A percentile compares a stretch with the other conserved stretches of the same genome.
phyloP scores from a whole-genome alignment of 2,329 filamentous ascomycete species.

The Trichoderma sp. region DNA sequence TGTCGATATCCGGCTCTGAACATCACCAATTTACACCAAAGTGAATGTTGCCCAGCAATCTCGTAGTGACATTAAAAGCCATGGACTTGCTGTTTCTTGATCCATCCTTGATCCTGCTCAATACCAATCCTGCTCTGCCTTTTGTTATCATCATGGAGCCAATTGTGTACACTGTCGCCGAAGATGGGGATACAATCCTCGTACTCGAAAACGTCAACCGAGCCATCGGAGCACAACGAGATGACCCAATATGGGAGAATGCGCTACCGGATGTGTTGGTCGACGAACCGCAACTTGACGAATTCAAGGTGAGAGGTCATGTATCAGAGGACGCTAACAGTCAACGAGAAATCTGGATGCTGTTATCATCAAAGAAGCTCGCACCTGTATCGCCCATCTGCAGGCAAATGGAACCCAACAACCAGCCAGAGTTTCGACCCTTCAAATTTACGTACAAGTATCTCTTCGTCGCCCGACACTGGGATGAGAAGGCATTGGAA shows the following conservation, averaged over 20 bases:
- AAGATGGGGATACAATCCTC: constrained; percentile 6
- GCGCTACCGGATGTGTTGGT: background rate
- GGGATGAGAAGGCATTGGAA: constrained; percentile 39
- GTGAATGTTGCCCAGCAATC: background rate
- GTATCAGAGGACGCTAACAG: background rate
- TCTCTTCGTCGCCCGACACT: constrained; percentile 16
- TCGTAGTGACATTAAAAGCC: background rate
- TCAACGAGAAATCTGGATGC: constrained; percentile 5
- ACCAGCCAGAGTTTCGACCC: constrained; percentile 1
- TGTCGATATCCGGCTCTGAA: background rate
- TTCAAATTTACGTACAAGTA: background rate
- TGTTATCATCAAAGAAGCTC: constrained; percentile 36
- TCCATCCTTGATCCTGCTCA: background rate
- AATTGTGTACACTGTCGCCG: background rate
- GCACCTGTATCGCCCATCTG: constrained; percentile 30
- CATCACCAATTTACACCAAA: background rate
- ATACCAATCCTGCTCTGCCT: background rate
- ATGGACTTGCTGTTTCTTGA: background rate
- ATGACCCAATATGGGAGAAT: background rate
- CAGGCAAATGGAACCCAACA: constrained; percentile 15
- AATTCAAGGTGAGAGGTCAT: background rate
- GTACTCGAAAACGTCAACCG: background rate
- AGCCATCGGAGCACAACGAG: background rate
- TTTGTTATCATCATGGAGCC: background rate
- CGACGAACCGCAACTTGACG: background rate